Evolutionary conservation across 1,284 basidiomycete species (phyloP), one percentile per base, ranked within the genome.

Genomic region (Peniophora sp.): DNA sequence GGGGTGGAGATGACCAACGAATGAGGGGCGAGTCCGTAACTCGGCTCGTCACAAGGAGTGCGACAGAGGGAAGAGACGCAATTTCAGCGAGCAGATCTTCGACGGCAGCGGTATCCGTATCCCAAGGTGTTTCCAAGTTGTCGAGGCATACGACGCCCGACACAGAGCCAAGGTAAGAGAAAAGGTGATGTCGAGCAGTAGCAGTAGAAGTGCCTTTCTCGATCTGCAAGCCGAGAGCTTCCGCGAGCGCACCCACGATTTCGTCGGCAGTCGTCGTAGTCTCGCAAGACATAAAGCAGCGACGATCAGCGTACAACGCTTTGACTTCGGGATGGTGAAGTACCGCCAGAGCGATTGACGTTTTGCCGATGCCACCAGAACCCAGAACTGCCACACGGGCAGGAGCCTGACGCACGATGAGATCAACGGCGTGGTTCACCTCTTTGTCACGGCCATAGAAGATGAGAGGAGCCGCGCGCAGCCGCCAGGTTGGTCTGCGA

Each of bases 301-400:
- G 53, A 11, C 45, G 25, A 2, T 52, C 47, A 12, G 45, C 38
- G 49, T 59, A 69, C 23, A 56, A 48, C 2, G 51, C 24, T 20
- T 49, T 19, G 14, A 56, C 43, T 3, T 10, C 14, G 2, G 53
- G 46, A 25, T 64, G 47, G 8, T 64, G 53, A 32, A 68, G 55
- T 1, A 63, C 59, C 3, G 61, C 55, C 0, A 63, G 55, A 1
- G 67, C 62, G 6, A 62, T 51, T 0, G 64, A 59, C 0, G 68
- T 70, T 51, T 70, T 70, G 0, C 69, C 68, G 51, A 69, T 69
- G 0, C 68, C 67, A 1, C 67, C 66, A 3, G 61, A 53, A 3
- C 68, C 68, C 14, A 63, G 53, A 20, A 69, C 53, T 24, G 57
- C 61, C 5, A 67, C 36, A 38, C 54, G 53, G n/a, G 41, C 19